phyloP scores from a whole-genome alignment of 495 filamentous ascomycete species.

The Lindgomyces ingoldianus region DNA sequence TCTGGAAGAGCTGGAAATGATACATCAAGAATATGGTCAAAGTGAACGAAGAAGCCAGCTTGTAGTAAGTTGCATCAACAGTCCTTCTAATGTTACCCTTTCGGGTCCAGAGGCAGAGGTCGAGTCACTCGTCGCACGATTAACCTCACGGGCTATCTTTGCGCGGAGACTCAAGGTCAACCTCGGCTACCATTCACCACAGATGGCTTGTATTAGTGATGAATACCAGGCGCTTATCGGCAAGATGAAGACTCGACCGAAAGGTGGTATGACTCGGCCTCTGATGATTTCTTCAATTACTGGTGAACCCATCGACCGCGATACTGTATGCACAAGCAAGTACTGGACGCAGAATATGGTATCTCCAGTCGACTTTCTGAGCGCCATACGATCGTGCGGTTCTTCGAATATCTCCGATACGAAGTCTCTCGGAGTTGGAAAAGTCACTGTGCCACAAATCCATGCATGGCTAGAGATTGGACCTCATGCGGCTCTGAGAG shows the following conservation, averaged over 20 bases:
- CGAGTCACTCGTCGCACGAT: not conserved
- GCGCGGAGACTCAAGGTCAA: not conserved
- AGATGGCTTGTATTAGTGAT: not conserved
- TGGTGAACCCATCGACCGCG: not conserved
- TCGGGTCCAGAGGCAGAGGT: not conserved
- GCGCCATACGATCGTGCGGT: not conserved
- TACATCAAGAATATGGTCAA: not conserved
- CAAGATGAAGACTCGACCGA: not conserved
- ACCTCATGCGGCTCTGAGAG: conserved; percentile 63
- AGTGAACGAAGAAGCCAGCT: not conserved
- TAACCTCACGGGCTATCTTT: not conserved
- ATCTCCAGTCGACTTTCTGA: not conserved
- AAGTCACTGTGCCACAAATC: conserved; percentile 49
- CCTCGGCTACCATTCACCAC: conserved; percentile 1
- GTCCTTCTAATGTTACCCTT: conserved; percentile 14
- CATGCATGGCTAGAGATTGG: conserved; percentile 59
- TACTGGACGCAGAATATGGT: not conserved
- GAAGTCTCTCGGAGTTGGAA: not conserved
- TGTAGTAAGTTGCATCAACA: conserved; percentile 14
- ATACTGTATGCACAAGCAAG: not conserved
- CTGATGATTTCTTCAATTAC: not conserved
- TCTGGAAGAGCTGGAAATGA: not conserved
- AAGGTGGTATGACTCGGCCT: not conserved
- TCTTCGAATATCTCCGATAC: too few species aligned
- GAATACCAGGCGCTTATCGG: not conserved